These are phyloP conservation scores for Asclepias syriaca DNA, from an alignment of 257 asterid species.

Conservation along the genomic window DNA sequence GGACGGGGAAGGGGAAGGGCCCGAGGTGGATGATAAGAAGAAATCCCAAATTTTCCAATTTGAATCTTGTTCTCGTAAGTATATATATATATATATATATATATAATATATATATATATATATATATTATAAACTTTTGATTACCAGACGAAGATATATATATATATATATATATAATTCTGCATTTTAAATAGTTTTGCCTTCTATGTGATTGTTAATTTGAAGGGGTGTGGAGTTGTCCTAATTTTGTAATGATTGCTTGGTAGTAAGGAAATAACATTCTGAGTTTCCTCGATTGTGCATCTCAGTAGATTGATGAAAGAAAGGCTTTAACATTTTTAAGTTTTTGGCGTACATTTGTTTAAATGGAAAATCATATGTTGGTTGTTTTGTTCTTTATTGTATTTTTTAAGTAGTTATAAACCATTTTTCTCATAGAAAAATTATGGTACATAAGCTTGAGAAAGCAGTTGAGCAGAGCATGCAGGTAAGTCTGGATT, in stretches of 20 bases:
- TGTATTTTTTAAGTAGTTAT: background rate
- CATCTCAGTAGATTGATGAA: background rate
- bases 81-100: too few relatives aligned
- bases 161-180: too few relatives aligned
- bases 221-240: background rate
- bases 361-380: background rate
- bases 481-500: background rate
- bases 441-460: background rate
- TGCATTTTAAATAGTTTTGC: too few relatives aligned
- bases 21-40: constrained; percentile 8
- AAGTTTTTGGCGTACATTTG: background rate
- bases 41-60: constrained; percentile 24
- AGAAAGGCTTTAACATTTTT: background rate
- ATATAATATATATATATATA: too few relatives aligned
- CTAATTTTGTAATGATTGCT: background rate
- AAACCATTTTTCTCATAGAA: background rate
- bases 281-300: background rate
- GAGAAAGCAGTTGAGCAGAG: background rate
- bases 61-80: constrained; percentile 51
- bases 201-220: background rate
- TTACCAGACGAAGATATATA: background rate
- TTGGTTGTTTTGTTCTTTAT: background rate
- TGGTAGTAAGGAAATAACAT: background rate
- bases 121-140: background rate
- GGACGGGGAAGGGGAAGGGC: constrained; percentile 26